A percentile compares a stretch with the other conserved stretches of the same genome.
Conservation (phyloP, 345 rosid species). For the Boechera divaricarpa region DNA sequence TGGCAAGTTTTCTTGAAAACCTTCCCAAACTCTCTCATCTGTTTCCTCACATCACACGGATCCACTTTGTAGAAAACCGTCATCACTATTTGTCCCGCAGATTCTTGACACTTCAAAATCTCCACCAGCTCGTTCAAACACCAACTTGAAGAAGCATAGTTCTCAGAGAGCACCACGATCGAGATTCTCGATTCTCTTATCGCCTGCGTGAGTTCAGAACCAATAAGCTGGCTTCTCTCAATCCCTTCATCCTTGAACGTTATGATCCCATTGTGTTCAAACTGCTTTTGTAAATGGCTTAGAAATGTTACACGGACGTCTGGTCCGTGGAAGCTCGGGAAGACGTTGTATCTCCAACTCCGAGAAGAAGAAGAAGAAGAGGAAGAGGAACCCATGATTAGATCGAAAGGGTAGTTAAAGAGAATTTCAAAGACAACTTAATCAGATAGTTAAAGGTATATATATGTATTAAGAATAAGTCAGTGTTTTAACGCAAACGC, state of each 20-base stretch:
- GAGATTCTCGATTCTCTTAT: conserved; percentile 21
- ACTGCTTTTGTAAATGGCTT: conserved; percentile 13
- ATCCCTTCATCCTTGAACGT: conserved; percentile 12
- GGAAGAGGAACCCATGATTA: neutral
- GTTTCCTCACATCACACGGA: too few relatives aligned
- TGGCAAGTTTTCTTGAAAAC: too few relatives aligned
- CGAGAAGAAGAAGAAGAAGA: conserved; percentile 15
- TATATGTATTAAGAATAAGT: neutral
- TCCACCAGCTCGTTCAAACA: neutral
- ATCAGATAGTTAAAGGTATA: neutral
- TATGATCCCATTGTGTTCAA: conserved; percentile 11
- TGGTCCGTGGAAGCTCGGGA: conserved; percentile 17
- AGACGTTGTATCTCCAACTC: conserved; percentile 15
- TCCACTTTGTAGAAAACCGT: too few relatives aligned
- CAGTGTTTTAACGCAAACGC: too few relatives aligned
- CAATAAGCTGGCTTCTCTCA: neutral
- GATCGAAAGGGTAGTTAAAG: neutral
- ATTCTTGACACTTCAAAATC: too few relatives aligned
- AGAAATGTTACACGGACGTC: conserved; percentile 27
- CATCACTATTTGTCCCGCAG: too few relatives aligned
- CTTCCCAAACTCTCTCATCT: too few relatives aligned
- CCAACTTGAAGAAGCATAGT: conserved; percentile 18
- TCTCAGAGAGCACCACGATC: conserved; percentile 7
- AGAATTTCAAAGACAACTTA: neutral
- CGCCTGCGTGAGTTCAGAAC: conserved; percentile 1